These are phyloP conservation scores for Chrysanthemum lavandulifolium DNA, from an alignment of 129 eudicot genomes.

Conservation along the genomic window DNA sequence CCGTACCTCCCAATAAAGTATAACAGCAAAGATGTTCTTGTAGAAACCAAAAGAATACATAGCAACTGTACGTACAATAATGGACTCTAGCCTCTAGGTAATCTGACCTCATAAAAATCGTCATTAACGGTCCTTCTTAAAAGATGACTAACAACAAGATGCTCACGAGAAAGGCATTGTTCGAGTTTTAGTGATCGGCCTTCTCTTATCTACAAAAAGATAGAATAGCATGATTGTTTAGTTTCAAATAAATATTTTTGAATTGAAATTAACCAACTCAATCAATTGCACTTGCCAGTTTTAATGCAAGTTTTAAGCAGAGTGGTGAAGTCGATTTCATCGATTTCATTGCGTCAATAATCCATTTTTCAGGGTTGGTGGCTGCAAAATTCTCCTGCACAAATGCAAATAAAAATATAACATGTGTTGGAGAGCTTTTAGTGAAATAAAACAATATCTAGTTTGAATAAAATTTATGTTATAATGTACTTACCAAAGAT, in stretches of 20 bases:
- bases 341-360: conserved; percentile 31
- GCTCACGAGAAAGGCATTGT: conserved; percentile 34
- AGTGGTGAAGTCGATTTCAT: conserved; percentile 43
- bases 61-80: neutral
- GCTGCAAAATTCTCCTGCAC: conserved; percentile 30
- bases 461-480: neutral
- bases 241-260: too few relatives aligned
- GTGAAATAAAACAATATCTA: neutral
- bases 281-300: conserved; percentile 27
- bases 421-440: neutral
- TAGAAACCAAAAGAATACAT: too few relatives aligned
- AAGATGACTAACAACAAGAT: conserved; percentile 34
- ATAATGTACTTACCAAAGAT: conserved; percentile 36
- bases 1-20: too few relatives aligned
- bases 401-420: neutral
- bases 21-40: too few relatives aligned
- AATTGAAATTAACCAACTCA: neutral
- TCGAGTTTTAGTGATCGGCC: conserved; percentile 32
- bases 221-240: neutral
- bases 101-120: conserved; percentile 34
- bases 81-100: neutral
- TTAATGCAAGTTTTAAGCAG: conserved; percentile 36
- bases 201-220: conserved; percentile 29
- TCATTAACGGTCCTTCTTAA: conserved; percentile 27
- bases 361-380: conserved; percentile 34